Percentiles rank a stretch among this genome's conserved stretches.
These are phyloP conservation scores for Paracoccidioides lutzii DNA, from an alignment of 2,329 filamentous ascomycete species.

Conservation along the genomic window DNA sequence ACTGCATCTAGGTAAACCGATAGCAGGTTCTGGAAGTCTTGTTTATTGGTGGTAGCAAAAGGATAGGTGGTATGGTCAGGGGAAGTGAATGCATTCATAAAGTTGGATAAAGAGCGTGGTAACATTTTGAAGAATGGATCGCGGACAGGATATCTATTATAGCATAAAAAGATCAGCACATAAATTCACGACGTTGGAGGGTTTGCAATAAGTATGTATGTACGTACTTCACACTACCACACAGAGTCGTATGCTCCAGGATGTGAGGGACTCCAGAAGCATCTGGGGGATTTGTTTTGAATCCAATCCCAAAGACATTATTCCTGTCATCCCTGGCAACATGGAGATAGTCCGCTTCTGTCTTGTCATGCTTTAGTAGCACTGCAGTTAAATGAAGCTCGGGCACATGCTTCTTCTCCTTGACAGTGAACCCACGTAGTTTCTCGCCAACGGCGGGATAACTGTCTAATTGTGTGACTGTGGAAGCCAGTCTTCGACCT, in stretches of 20 bases:
- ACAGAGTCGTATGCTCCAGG: slow-evolving; percentile 91
- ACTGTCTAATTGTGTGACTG: slow-evolving; percentile 61
- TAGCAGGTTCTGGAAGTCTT: slow-evolving; percentile 92
- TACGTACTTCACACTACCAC: slow-evolving; percentile 76
- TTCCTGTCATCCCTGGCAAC: slow-evolving; percentile 91
- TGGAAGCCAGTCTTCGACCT: slow-evolving; percentile 30
- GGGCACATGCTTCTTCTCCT: slow-evolving; percentile 80
- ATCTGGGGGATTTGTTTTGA: slow-evolving; percentile 97
- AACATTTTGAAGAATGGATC: slow-evolving; percentile 99
- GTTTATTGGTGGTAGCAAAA: slow-evolving; percentile 89
- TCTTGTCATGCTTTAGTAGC: slow-evolving; percentile 86
- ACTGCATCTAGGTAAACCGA: slow-evolving; percentile 95
- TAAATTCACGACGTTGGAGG: background rate
- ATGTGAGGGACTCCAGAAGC: slow-evolving; percentile 95
- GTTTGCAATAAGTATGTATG: background rate
- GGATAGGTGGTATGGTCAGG: slow-evolving; percentile 96
- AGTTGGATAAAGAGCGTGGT: slow-evolving; percentile 93
- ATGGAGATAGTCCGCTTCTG: slow-evolving; percentile 89
- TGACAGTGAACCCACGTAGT: slow-evolving; percentile 84
- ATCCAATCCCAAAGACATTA: slow-evolving; percentile 98
- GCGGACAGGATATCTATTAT: slow-evolving; percentile 72
- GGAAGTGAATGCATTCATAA: slow-evolving; percentile 98
- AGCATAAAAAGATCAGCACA: slow-evolving; percentile 9
- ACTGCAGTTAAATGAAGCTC: slow-evolving; percentile 87
- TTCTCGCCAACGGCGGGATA: slow-evolving; percentile 71